phyloP scores from a whole-genome alignment of 192 early-diverging fungal genomes.

The Haplosporangium gracile region DNA sequence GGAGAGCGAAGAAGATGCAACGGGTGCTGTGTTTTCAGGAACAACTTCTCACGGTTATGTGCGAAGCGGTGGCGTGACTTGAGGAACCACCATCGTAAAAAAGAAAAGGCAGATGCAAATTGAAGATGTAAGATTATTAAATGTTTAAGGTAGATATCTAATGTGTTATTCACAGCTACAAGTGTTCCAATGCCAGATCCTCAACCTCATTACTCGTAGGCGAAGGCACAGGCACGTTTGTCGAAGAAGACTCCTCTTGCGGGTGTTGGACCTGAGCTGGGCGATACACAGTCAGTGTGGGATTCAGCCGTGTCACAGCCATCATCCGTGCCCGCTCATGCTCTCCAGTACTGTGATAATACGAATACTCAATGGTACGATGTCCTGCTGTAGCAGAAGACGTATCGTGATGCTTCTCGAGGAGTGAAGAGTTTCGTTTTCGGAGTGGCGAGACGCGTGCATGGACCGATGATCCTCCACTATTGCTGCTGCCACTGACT shows the following conservation, averaged over 20 bases:
- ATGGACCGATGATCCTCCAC: neutral
- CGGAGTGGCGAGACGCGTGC: neutral
- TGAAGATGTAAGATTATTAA: neutral
- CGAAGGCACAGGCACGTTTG: neutral
- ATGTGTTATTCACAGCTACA: neutral
- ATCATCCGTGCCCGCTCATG: slow-evolving; percentile 8
- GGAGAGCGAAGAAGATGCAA: neutral
- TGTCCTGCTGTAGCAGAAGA: neutral
- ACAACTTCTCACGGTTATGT: too few species aligned
- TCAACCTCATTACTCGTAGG: neutral
- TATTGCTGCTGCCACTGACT: neutral
- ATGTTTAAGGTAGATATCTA: neutral
- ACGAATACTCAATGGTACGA: neutral
- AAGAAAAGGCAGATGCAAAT: too few species aligned
- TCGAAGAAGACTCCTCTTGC: neutral
- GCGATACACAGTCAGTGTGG: slow-evolving; percentile 31
- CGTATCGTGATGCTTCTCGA: slow-evolving; percentile 3
- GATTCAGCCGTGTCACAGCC: slow-evolving; percentile 38
- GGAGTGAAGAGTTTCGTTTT: slow-evolving; percentile 32
- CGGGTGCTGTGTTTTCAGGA: neutral
- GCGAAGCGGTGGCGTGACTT: too few species aligned
- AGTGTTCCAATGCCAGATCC: neutral
- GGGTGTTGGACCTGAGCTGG: neutral
- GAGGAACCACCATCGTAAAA: too few species aligned
- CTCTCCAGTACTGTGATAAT: neutral